Evolutionary conservation across 495 filamentous ascomycete genomes (phyloP).

Genomic region (Penicillium simplicissimum): DNA sequence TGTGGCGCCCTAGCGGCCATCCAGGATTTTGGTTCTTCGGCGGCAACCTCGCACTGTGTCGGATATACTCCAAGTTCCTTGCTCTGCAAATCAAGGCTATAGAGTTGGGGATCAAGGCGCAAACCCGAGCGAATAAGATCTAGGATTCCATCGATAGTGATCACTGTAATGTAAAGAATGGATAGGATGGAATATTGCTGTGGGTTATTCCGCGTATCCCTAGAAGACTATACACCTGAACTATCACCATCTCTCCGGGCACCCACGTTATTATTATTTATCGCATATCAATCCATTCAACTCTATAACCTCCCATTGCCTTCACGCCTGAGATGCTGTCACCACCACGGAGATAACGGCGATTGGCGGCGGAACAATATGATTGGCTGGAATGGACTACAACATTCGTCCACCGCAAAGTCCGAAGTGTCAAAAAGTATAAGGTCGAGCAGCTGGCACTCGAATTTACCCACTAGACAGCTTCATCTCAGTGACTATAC

Average conservation of each 20-base stretch:
- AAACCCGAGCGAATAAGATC: slow-evolving; percentile 13
- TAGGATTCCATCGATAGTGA: background rate
- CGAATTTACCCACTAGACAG: background rate
- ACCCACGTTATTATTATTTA: too few relatives aligned
- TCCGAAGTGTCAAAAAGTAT: background rate
- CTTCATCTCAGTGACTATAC: background rate
- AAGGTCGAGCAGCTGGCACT: background rate
- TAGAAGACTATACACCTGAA: background rate
- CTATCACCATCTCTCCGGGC: background rate
- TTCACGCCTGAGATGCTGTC: background rate
- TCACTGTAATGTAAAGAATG: background rate
- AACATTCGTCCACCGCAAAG: background rate
- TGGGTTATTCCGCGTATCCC: background rate
- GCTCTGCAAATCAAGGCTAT: slow-evolving; percentile 75
- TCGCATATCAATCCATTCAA: background rate
- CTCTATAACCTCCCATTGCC: too few relatives aligned
- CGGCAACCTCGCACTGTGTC: slow-evolving; percentile 71
- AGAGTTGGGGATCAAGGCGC: slow-evolving; percentile 49
- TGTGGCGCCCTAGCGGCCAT: slow-evolving; percentile 73
- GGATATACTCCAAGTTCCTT: slow-evolving; percentile 68
- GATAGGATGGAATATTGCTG: background rate
- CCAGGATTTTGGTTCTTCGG: slow-evolving; percentile 81
- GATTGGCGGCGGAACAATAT: slow-evolving; percentile 1
- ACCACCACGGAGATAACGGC: background rate
- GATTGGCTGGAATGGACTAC: background rate